These are phyloP conservation scores for Cryptosporidium muris DNA, from an alignment of 169 alveolate species.

Conservation along the genomic window DNA sequence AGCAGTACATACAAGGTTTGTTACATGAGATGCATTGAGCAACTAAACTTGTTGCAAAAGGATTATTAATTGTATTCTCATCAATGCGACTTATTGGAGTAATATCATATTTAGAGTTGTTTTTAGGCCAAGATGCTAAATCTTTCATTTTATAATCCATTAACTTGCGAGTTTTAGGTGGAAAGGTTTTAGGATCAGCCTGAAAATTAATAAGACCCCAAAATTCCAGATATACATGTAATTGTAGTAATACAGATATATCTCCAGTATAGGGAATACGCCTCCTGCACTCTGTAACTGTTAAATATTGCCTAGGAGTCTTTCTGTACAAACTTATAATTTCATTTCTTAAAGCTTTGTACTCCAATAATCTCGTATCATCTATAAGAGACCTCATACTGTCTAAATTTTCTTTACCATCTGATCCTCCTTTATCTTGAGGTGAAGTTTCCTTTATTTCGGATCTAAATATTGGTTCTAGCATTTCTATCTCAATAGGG, in stretches of 20 bases:
- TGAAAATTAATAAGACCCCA: conserved; percentile 83
- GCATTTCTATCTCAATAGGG: conserved; percentile 59
- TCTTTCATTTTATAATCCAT: conserved; percentile 70
- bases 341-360: conserved; percentile 69
- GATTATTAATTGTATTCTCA: conserved; percentile 21
- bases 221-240: conserved; percentile 77
- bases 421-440: conserved; percentile 19
- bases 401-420: neutral
- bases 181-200: conserved; percentile 74
- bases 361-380: conserved; percentile 32
- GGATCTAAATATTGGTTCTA: conserved; percentile 29
- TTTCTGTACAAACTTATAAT: conserved; percentile 72
- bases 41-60: conserved; percentile 29
- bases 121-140: neutral
- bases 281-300: conserved; percentile 75
- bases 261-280: conserved; percentile 77
- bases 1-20: conserved; percentile 75
- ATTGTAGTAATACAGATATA: conserved; percentile 76
- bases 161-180: conserved; percentile 55
- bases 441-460: conserved; percentile 12
- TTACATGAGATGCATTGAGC: conserved; percentile 75
- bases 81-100: conserved; percentile 9
- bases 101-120: neutral
- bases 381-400: neutral
- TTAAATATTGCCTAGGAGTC: conserved; percentile 71